phyloP scores from a whole-genome alignment of 23 red algal species.

The Pyropia yezoensis region DNA sequence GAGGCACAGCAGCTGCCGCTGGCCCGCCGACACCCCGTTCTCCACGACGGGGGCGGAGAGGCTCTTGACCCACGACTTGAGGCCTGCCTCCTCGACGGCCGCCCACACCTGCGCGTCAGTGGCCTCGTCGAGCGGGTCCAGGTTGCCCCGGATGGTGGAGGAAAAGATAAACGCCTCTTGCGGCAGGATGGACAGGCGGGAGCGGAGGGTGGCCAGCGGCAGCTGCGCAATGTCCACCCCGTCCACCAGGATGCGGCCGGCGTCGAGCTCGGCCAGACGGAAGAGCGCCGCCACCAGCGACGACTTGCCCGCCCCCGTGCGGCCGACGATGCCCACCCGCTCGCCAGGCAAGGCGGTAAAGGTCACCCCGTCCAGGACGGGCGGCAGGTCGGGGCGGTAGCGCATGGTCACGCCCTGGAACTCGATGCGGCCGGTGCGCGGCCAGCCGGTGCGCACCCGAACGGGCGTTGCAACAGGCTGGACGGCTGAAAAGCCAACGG shows the following conservation, averaged over 20 bases:
- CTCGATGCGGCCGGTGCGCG: slow-evolving; percentile 36
- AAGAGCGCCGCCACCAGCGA: slow-evolving; percentile 62
- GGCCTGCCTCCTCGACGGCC: slow-evolving; percentile 44
- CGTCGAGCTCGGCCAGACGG: slow-evolving; percentile 44
- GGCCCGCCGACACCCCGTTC: slow-evolving; percentile 52
- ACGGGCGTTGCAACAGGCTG: slow-evolving; percentile 8
- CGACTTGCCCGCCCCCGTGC: slow-evolving; percentile 86
- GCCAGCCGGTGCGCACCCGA: slow-evolving; percentile 34
- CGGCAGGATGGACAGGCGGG: slow-evolving; percentile 64
- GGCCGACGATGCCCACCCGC: slow-evolving; percentile 75
- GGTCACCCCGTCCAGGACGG: slow-evolving; percentile 43
- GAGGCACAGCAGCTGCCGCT: slow-evolving; percentile 82
- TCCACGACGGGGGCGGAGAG: slow-evolving; percentile 8
- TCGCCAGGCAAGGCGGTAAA: slow-evolving; percentile 53
- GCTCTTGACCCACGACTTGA: neutral
- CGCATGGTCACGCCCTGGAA: slow-evolving; percentile 68
- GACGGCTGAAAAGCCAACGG: neutral
- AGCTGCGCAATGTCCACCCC: slow-evolving; percentile 42
- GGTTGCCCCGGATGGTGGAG: slow-evolving; percentile 69
- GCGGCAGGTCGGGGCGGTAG: slow-evolving; percentile 52
- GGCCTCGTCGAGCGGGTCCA: slow-evolving; percentile 71
- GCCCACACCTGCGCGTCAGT: slow-evolving; percentile 45
- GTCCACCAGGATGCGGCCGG: slow-evolving; percentile 69
- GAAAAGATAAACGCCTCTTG: slow-evolving; percentile 85
- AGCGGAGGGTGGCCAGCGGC: slow-evolving; percentile 50